Base-by-base conservation (phyloP, 1,284 basidiomycete species). In the Cryptococcus floricola region DNA sequence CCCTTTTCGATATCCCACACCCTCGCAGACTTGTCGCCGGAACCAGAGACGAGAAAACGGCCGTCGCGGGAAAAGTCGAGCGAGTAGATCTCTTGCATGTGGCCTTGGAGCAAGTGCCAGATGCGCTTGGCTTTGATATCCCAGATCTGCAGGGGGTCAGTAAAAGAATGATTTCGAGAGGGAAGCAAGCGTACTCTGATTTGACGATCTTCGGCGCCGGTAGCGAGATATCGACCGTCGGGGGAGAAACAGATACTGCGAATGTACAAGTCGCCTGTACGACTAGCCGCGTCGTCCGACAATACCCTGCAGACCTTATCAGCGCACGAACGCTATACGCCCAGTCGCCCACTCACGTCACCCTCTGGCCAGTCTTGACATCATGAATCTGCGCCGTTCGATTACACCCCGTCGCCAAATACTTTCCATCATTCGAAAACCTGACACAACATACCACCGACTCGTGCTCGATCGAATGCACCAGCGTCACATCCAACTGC, bases 371-470 rank as follows among this genome's bases (percentile, higher is more conserved):
- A 1, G 88, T 89, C 78, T 88, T 87, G 25, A 88, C 88, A 72
- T 94, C 89, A 71, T 88, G 94, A 63, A 96, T 90, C 73, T 93
- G 91, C 7, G 91, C 90, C 0, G 87, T 88, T 39, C 88, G 81
- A 77, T 95, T 94, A 79, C 91, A 95, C 5, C 91, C 92, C 0
- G 91, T 94, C 6, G 91, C 92, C 19, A 96, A 81, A 64, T 81
- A 89, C 71, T 88, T 90, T 39, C 91, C 91, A 70, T 95, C 90
- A 5, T 87, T 84, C 7, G 89, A 91, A 78, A 96, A 94, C 48
- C 87, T 84, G 46, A 95, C 91, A 73, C 91, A 94, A 77, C 91
- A 94, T 0, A 94, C 91, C 12, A 94, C 90, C 89, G 89, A 94
- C 74, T 96, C 91, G 74, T 98, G 95, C 69, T 87, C 85, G 37